phyloP scores from a whole-genome alignment of 306 rosid genomes.

The Betula pendula region DNA sequence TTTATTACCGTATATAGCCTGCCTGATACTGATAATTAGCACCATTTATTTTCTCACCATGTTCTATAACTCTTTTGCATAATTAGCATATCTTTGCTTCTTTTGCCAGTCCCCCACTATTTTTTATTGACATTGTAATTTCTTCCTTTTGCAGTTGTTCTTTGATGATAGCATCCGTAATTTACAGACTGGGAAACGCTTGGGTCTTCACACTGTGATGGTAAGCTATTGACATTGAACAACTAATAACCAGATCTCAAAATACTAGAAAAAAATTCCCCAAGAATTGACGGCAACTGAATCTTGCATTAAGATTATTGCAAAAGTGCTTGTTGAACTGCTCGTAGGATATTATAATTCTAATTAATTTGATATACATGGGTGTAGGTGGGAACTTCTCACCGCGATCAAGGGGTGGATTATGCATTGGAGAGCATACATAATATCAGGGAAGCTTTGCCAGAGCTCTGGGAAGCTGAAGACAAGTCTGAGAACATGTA shows the following conservation, averaged over 20 bases:
- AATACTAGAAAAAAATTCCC: too few species aligned
- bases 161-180: slow-evolving; percentile 80
- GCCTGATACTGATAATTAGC: neutral
- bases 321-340: too few species aligned
- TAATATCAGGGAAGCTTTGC: slow-evolving; percentile 79
- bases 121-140: neutral
- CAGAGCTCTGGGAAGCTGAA: slow-evolving; percentile 74
- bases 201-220: slow-evolving; percentile 71
- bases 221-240: slow-evolving; percentile 36
- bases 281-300: neutral
- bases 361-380: slow-evolving; percentile 3
- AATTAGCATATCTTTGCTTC: neutral
- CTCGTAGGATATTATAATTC: neutral
- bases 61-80: neutral
- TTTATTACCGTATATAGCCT: neutral
- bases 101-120: neutral
- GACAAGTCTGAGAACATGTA: slow-evolving; percentile 44
- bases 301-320: neutral
- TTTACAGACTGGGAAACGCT: slow-evolving; percentile 52
- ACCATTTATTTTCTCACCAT: neutral
- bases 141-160: slow-evolving; percentile 55
- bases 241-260: neutral
- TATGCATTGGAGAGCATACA: slow-evolving; percentile 90
- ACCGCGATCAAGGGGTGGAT: slow-evolving; percentile 52
- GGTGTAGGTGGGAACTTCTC: slow-evolving; percentile 67